Evolutionary conservation across 1,284 basidiomycete genomes (phyloP).

Genomic region (Melampsora medusae): DNA sequence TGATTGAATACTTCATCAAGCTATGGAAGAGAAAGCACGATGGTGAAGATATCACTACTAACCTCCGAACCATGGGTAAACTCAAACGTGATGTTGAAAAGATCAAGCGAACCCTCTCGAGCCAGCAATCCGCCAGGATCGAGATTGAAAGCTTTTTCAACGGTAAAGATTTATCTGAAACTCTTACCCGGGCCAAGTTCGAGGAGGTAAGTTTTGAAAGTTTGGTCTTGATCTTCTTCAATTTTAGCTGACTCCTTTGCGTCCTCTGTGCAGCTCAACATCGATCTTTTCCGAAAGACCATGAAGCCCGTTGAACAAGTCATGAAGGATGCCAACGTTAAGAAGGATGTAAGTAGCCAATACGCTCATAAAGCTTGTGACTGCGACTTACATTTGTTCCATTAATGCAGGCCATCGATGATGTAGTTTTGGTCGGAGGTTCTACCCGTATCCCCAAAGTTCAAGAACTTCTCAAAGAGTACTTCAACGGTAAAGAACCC

Average conservation of each 20-base stretch:
- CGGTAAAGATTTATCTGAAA: slow-evolving; percentile 55
- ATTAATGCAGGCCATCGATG: slow-evolving; percentile 31
- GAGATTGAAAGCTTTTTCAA: slow-evolving; percentile 56
- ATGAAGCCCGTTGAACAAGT: slow-evolving; percentile 56
- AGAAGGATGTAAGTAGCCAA: slow-evolving; percentile 33
- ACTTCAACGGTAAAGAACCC: slow-evolving; percentile 82
- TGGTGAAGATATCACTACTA: slow-evolving; percentile 44
- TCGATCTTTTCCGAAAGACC: slow-evolving; percentile 55
- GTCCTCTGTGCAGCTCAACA: slow-evolving; percentile 49
- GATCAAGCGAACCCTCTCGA: slow-evolving; percentile 55
- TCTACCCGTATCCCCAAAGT: slow-evolving; percentile 99
- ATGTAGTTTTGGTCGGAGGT: slow-evolving; percentile 75
- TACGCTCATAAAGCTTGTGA: not conserved
- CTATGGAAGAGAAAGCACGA: slow-evolving; percentile 55
- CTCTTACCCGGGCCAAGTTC: slow-evolving; percentile 55
- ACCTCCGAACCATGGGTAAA: slow-evolving; percentile 54
- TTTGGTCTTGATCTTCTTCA: too few relatives aligned
- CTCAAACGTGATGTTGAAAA: slow-evolving; percentile 55
- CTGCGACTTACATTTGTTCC: not conserved
- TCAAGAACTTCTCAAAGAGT: slow-evolving; percentile 91
- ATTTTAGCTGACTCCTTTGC: not conserved
- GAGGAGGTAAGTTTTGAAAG: slow-evolving; percentile 49
- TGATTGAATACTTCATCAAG: slow-evolving; percentile 55
- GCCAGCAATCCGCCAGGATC: slow-evolving; percentile 55
- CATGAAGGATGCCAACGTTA: slow-evolving; percentile 43